Percentiles rank a stretch among this genome's conserved stretches.
phyloP scores from a whole-genome alignment of 306 rosid species.

The Vigna trinervia region DNA sequence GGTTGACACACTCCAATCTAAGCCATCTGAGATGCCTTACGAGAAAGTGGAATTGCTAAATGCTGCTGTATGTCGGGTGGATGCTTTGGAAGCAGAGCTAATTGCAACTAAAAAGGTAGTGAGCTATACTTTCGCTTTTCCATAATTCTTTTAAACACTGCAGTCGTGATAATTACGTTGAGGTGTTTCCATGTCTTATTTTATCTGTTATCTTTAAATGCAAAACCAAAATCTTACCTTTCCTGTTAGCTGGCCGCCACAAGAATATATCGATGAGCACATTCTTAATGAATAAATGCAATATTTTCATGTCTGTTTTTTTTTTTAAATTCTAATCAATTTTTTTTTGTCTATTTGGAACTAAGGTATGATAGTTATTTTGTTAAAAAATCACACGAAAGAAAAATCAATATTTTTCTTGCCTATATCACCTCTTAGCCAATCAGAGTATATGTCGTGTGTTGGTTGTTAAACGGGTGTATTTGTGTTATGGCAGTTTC shows the following conservation, averaged over 20 bases:
- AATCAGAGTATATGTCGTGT: neutral
- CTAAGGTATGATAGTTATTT: neutral
- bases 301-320: neutral
- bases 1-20: constrained; percentile 77
- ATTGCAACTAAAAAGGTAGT: constrained; percentile 92
- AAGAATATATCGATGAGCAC: neutral
- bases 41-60: constrained; percentile 94
- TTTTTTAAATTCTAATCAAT: neutral
- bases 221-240: constrained; percentile 6
- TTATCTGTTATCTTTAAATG: neutral
- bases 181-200: constrained; percentile 2
- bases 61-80: constrained; percentile 98
- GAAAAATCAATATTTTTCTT: neutral
- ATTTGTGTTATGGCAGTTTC: neutral
- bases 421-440: neutral
- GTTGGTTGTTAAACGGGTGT: constrained; percentile 19
- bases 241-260: constrained; percentile 6
- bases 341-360: too few species aligned
- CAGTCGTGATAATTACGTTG: neutral
- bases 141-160: constrained; percentile 7
- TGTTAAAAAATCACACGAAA: neutral
- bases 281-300: constrained; percentile 6
- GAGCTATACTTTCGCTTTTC: constrained; percentile 4
- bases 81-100: constrained; percentile 95
- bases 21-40: constrained; percentile 91